phyloP scores from a whole-genome alignment of 1,284 basidiomycete genomes.

The Porodaedalea pini region DNA sequence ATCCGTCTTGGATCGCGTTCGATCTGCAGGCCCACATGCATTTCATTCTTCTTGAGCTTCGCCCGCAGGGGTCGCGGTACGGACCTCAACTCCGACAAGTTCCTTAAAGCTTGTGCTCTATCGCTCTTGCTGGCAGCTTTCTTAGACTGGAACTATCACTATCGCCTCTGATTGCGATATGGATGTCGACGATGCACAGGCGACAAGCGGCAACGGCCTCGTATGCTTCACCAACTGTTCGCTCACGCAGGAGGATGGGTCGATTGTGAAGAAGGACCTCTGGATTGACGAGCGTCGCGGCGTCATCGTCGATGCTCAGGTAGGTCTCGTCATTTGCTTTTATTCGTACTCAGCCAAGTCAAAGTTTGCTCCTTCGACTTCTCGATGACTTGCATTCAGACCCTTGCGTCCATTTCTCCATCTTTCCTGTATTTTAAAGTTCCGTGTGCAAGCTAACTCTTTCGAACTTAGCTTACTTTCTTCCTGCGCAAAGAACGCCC shows the following conservation, averaged over 20 bases:
- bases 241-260: conserved; percentile 73
- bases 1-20: no score
- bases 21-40: background rate
- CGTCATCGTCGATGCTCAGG: conserved; percentile 70
- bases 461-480: conserved; percentile 53
- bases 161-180: background rate
- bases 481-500: conserved; percentile 61
- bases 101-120: background rate
- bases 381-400: background rate
- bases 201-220: conserved; percentile 48
- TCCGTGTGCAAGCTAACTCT: conserved; percentile 18
- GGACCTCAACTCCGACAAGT: background rate
- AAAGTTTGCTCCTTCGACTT: background rate
- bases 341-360: background rate
- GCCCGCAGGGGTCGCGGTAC: background rate
- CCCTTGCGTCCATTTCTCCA: no score
- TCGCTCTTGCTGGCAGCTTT: background rate
- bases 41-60: background rate
- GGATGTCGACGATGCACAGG: background rate
- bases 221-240: conserved; percentile 85
- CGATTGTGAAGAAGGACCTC: conserved; percentile 61
- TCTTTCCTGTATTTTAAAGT: no score
- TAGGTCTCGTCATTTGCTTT: conserved; percentile 27
- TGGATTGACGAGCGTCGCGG: conserved; percentile 74
- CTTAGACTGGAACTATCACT: background rate